Percentiles rank a stretch among this genome's conserved stretches.
phyloP scores from a whole-genome alignment of 1,139 yeast genomes.

The Chernovozyma aurita region DNA sequence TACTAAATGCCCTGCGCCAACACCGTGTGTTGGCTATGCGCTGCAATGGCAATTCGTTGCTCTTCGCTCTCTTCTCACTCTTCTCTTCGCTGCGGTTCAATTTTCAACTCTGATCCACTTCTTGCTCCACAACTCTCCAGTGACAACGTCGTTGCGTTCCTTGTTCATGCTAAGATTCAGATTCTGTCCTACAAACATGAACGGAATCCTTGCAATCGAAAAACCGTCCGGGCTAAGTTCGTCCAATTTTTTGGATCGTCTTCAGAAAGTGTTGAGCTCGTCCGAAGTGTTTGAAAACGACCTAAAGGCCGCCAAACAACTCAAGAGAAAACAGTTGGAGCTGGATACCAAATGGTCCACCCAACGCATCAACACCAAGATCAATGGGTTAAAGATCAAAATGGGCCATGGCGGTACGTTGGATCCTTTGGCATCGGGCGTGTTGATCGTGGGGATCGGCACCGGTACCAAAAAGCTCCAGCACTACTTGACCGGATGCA shows the following conservation, averaged over 20 bases:
- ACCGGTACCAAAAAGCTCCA: constrained; percentile 79
- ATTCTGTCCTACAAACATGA: constrained; percentile 41
- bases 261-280: constrained; percentile 60
- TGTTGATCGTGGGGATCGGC: constrained; percentile 86
- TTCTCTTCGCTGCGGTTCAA: no score
- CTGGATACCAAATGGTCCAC: constrained; percentile 45
- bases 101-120: no score
- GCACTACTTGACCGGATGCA: constrained; percentile 65
- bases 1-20: no score
- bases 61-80: no score
- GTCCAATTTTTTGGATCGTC: constrained; percentile 59
- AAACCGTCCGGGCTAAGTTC: constrained; percentile 89
- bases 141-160: no score
- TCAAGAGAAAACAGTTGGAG: constrained; percentile 30
- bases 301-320: constrained; percentile 36
- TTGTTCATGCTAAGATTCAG: constrained; percentile 12
- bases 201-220: constrained; percentile 90
- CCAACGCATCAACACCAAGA: constrained; percentile 41
- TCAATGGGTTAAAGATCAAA: constrained; percentile 60
- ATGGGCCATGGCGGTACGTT: constrained; percentile 98
- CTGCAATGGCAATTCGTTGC: no score
- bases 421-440: constrained; percentile 94
- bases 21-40: no score
- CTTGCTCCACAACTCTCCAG: no score
- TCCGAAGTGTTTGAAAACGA: constrained; percentile 58